Conservation (phyloP, 768 basidiomycete genomes). For the Mycena metata region DNA sequence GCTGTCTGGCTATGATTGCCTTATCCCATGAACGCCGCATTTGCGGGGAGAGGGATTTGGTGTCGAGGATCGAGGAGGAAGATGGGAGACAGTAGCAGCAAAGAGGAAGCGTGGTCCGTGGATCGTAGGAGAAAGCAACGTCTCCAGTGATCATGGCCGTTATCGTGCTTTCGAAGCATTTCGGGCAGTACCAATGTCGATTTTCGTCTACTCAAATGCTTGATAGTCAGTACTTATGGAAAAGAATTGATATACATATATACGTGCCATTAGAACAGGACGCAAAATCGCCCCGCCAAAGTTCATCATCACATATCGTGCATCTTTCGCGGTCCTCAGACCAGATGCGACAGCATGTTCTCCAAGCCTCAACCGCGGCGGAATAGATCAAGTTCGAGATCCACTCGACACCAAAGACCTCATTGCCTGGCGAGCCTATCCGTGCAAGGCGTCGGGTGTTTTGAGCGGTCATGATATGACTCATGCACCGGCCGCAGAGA, state of each 20-base stretch:
- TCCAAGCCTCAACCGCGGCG: no score
- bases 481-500: no score
- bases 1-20: conserved; percentile 25
- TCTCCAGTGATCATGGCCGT: conserved; percentile 31
- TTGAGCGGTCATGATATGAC: no score
- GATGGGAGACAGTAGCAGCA: conserved; percentile 27
- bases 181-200: conserved; percentile 30
- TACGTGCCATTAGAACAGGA: conserved; percentile 28
- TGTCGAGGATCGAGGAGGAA: conserved; percentile 27
- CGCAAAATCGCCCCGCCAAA: conserved; percentile 23
- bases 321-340: no score
- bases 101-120: conserved; percentile 23
- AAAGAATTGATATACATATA: conserved; percentile 9
- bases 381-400: no score
- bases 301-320: conserved; percentile 24
- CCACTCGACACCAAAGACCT: no score
- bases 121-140: conserved; percentile 30
- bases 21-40: conserved; percentile 27
- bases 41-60: conserved; percentile 18
- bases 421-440: no score
- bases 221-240: conserved; percentile 3
- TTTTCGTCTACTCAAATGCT: conserved; percentile 20
- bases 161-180: conserved; percentile 24
- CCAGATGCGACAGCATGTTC: no score
- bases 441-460: no score